Evolutionary conservation across 1,284 basidiomycete species (phyloP), one percentile per base, ranked within the genome.

Genomic region (Pseudozyma pruni): DNA sequence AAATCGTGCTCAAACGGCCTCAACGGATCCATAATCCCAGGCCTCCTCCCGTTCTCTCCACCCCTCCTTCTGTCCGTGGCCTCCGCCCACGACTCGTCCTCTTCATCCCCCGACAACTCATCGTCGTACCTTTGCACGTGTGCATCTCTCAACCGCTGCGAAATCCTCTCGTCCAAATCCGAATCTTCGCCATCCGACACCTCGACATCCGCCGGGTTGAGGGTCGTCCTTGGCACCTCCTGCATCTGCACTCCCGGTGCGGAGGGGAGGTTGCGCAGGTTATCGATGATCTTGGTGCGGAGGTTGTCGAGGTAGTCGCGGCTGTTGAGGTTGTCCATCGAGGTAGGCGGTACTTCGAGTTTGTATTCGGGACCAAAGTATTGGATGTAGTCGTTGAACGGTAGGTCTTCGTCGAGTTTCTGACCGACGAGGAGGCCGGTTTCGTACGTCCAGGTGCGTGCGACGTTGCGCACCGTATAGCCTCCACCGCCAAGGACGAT

Each of bases 291-390:
- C 23, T 86, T 88, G 16, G 86, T 84, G 70, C 90, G 88, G 48
- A 96, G 89, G 61, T 87, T 87, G 59, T 96, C 90, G 19, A 98
- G 84, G 43, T 92, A 92, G 75, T 94, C 90, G 72, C 88, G 88
- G 53, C 90, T 84, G 82, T 98, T 98, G 78, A 92, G 84, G 81
- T 98, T 93, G 66, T 96, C 94, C 90, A 96, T 93, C 80, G 97
- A 97, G 72, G 91, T 98, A 59, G 87, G 87, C 10, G 90, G 87
- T 3, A 98, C 94, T 78, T 97, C 93, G 27, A 98, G 86, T 73
- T 94, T 88, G 84, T 95, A 98, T 57, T 94, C 87, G 13, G 96
- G 96, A 0, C 94, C 95, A 83, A 94, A 98, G 89, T 94, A 98
- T 83, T 98, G 94, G 81, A 97, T 92, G 83, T 94, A 97, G 76